Conservation (phyloP, 352 stramenopile genomes). For the Phytophthora constricta region DNA sequence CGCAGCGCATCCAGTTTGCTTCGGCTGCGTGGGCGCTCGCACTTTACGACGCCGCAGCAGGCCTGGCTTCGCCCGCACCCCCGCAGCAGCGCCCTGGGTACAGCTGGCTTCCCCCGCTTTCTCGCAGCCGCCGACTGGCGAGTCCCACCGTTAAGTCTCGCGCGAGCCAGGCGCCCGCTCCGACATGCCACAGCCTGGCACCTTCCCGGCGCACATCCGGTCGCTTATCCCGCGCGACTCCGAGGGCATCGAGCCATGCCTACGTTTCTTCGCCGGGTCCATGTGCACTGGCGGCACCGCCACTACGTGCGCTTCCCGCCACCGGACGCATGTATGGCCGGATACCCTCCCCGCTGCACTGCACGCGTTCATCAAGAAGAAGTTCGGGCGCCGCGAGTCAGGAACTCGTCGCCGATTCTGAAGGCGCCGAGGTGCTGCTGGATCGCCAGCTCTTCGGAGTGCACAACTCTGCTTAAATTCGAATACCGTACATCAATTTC, state of each 20-base stretch:
- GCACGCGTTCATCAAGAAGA: not conserved
- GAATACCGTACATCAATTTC: too few relatives aligned
- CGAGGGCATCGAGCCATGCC: not conserved
- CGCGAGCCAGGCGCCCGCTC: too few relatives aligned
- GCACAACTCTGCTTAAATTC: too few relatives aligned
- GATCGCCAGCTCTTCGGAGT: too few relatives aligned
- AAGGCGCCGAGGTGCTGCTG: not conserved
- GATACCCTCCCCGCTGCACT: not conserved
- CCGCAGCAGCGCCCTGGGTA: not conserved
- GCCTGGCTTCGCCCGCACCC: not conserved
- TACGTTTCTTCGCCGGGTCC: not conserved
- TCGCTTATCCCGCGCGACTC: not conserved
- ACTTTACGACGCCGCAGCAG: too few relatives aligned
- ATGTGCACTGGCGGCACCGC: not conserved
- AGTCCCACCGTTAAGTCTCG: not conserved
- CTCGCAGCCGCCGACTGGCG: not conserved
- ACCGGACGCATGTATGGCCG: not conserved
- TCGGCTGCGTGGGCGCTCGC: not conserved
- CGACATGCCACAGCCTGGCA: too few relatives aligned
- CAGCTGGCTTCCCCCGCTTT: not conserved
- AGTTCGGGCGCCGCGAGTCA: not conserved
- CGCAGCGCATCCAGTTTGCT: not conserved
- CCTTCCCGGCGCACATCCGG: not conserved
- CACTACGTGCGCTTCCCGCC: not conserved
- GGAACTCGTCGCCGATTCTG: not conserved